These are phyloP conservation scores for Bolboschoenus planiculmis DNA, from an alignment of 176 grass and related monocot species.

Conservation along the genomic window DNA sequence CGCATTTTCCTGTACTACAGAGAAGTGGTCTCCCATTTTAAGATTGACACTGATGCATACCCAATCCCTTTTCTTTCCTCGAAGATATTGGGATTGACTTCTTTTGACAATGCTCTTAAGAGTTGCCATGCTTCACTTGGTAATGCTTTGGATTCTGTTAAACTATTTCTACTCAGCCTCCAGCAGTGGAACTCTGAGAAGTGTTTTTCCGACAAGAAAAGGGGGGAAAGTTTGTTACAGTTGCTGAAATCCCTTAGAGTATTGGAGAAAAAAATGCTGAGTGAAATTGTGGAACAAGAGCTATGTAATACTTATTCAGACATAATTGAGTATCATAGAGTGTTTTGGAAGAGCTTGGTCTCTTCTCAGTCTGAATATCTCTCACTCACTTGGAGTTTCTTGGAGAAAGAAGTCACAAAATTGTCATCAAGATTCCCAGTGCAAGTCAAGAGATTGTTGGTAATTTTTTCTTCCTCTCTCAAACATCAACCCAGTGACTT, in stretches of 20 bases:
- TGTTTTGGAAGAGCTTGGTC: slow-evolving; percentile 61
- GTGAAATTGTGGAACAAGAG: slow-evolving; percentile 34
- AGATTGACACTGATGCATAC: slow-evolving; percentile 38
- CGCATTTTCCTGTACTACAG: slow-evolving; percentile 43
- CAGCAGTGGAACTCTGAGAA: slow-evolving; percentile 67
- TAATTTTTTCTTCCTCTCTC: slow-evolving; percentile 25
- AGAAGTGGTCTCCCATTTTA: slow-evolving; percentile 49
- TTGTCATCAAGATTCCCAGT: slow-evolving; percentile 38
- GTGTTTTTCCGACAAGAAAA: slow-evolving; percentile 31
- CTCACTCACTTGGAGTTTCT: slow-evolving; percentile 63
- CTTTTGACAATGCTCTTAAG: slow-evolving; percentile 31
- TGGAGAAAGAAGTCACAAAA: slow-evolving; percentile 64
- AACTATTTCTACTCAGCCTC: slow-evolving; percentile 51
- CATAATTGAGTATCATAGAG: slow-evolving; percentile 71
- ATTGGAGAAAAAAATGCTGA: slow-evolving; percentile 55
- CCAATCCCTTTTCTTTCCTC: slow-evolving; percentile 55
- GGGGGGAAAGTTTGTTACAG: slow-evolving; percentile 30
- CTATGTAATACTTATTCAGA: slow-evolving; percentile 43
- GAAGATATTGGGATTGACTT: slow-evolving; percentile 46
- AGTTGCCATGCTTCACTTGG: slow-evolving; percentile 26
- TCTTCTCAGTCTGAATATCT: slow-evolving; percentile 54
- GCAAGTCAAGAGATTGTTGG: slow-evolving; percentile 49
- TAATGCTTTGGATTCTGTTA: slow-evolving; percentile 41
- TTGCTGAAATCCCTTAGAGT: slow-evolving; percentile 49
- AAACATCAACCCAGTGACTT: not conserved